Evolutionary conservation across 345 rosid species (phyloP), one percentile per base, ranked within the genome.

Genomic region (Populus tremula): DNA sequence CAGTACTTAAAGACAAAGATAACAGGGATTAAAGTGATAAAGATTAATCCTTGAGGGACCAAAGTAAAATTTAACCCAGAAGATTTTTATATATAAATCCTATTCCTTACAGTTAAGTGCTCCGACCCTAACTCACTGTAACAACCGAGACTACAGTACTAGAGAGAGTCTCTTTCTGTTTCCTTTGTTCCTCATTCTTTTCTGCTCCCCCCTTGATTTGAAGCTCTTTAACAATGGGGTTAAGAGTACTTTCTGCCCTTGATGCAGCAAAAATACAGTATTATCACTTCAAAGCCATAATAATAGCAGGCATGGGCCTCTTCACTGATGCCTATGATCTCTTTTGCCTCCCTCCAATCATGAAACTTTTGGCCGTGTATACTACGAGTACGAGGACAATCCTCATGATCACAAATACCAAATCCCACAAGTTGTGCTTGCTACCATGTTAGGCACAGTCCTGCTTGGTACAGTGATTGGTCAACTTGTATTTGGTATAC

Each of bases 261-360:
- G 93, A 90, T 71, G 25, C 78, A 0, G 87, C 91, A 36, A 87
- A 45, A 80, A 83, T 90, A 2, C 91, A 90, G 71, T 79, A 67
- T 75, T 90, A 90, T 75, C 93, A 90, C 77, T 90, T 87, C 87
- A 87, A 84, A 76, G 91, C 91, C 54, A 90, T 88, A 29, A 56
- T 88, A 61, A 63, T 90, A n/a, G 90, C 93, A 9, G 90, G 91
- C 6, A 88, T 90, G 91, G 94, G 94, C 0, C 87, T 90, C 70
- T 90, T 90, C 87, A 85, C 85, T 20, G 94, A 88, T 61, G 86
- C 91, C 13, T 90, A 90, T 53, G 91, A 88, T 61, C 88, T 90
- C 85, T 88, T 90, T 79, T 88, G 94, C 74, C 78, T 90, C 78
- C 84, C 94, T 12, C 85, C 87, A 0, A 82, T 90, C 73, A 67